Evolutionary conservation across 2,329 filamentous ascomycete species (phyloP), one percentile per base, ranked within the genome.

Genomic region (Alternaria longipes): DNA sequence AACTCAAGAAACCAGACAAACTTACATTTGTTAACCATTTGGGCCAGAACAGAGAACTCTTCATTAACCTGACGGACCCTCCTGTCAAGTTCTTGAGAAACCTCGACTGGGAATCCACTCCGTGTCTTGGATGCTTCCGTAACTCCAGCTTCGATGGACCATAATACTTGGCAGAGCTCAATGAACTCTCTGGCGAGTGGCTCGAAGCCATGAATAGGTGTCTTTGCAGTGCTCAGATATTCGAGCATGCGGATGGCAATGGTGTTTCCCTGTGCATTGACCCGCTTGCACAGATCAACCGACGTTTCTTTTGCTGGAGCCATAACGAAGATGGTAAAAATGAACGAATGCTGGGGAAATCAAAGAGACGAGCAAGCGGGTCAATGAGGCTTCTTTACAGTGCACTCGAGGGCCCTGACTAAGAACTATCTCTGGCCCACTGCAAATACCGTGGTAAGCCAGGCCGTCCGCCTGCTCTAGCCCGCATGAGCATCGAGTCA

Each of bases 101-200:
- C 85, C 56, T 91, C 88, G 5, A 78, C 69, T 0, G 89, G 87
- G 18, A 91, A 83, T 16, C 82, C 79, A 65, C 86, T 85, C 16
- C 81, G 79, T 59, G 66, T 59, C 20, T 81, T 82, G 41, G 82
- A 81, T 30, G 81, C 76, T 54, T 76, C 75, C 32, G 50, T 68
- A 28, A 91, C 82, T 5, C 89, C 89, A 22, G 87, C 85, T 75
- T 91, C 88, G 63, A 91, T 88, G n/a, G 87, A 85, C 82, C 88
- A 90, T 42, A 91, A 81, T 42, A 57, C 58, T 47, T 60, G 58
- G 12, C 58, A 60, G 5, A 87, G 86, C 57, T 91, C 88, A 59
- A 92, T 83, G 70, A 91, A 90, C 65, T 89, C 87, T 63, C 85
- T 84, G 9, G 89, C 88, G 20, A 91, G 82, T 26, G 82, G 79